phyloP scores from a whole-genome alignment of 2,329 filamentous ascomycete species.

The Cladosporium sp. region DNA sequence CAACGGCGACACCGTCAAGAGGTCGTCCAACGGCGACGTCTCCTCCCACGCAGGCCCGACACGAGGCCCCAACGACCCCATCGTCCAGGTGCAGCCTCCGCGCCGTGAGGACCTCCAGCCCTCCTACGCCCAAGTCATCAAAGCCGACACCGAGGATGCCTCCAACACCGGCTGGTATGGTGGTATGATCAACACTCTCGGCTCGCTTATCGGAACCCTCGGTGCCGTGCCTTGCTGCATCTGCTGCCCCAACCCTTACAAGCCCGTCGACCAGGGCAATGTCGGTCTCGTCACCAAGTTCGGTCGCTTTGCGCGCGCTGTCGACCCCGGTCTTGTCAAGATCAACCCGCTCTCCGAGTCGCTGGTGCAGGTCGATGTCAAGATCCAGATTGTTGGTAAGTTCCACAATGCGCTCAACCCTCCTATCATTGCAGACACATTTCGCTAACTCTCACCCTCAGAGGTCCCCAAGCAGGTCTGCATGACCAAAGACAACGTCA shows the following conservation, averaged over 20 bases:
- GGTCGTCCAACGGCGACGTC: not conserved
- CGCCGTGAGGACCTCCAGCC: constrained; percentile 79
- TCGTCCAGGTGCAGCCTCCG: constrained; percentile 69
- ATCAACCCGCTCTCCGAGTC: constrained; percentile 93
- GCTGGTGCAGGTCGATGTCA: constrained; percentile 91
- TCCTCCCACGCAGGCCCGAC: not conserved
- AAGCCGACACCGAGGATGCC: constrained; percentile 58
- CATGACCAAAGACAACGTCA: constrained; percentile 99
- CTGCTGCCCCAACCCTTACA: constrained; percentile 92
- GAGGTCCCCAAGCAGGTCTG: constrained; percentile 95
- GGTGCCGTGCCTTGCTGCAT: constrained; percentile 91
- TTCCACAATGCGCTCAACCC: not conserved
- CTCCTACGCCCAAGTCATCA: constrained; percentile 59
- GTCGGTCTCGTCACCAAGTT: constrained; percentile 96
- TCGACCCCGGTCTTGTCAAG: constrained; percentile 95
- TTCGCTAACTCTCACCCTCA: constrained; percentile 18
- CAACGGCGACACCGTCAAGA: constrained; percentile 8
- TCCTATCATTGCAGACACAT: not conserved
- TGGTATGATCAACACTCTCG: constrained; percentile 73
- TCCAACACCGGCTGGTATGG: constrained; percentile 78
- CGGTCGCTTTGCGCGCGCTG: constrained; percentile 87
- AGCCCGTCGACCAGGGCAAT: constrained; percentile 81
- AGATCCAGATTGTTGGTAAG: constrained; percentile 81
- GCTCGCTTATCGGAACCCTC: constrained; percentile 67
- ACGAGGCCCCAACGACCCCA: constrained; percentile 18